Conservation (phyloP, 352 stramenopile species). For the Phytopythium ostracodes region DNA sequence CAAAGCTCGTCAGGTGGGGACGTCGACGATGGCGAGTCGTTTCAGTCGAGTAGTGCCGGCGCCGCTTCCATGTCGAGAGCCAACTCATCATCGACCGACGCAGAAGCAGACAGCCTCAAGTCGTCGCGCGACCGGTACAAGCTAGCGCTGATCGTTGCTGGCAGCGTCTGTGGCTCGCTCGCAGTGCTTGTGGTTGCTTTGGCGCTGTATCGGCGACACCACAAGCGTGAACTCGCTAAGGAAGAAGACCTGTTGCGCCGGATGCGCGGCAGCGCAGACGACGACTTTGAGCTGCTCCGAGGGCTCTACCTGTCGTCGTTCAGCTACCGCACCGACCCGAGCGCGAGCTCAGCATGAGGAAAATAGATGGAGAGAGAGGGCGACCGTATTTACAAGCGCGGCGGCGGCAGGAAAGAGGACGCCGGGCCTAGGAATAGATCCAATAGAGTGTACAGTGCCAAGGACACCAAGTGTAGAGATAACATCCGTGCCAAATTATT, state of each 20-base stretch:
- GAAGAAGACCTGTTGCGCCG: constrained; percentile 32
- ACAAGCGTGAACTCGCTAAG: constrained; percentile 19
- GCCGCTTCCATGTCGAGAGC: constrained; percentile 11
- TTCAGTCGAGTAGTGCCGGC: constrained; percentile 11
- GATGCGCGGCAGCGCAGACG: constrained; percentile 34
- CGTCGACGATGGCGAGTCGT: constrained; percentile 7
- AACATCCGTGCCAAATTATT: neutral
- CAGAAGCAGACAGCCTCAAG: constrained; percentile 16
- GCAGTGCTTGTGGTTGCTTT: constrained; percentile 7
- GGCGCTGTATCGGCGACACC: constrained; percentile 11
- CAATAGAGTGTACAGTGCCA: constrained; percentile 4
- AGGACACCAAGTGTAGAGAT: neutral
- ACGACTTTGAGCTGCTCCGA: constrained; percentile 39
- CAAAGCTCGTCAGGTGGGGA: constrained; percentile 2
- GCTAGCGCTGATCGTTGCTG: constrained; percentile 28
- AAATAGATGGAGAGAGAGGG: neutral
- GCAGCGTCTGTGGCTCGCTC: constrained; percentile 14
- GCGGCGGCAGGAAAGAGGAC: neutral
- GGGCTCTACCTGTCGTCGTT: constrained; percentile 40
- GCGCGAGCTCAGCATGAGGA: neutral
- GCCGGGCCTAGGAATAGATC: neutral
- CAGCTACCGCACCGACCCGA: constrained; percentile 16
- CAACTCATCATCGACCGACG: constrained; percentile 12
- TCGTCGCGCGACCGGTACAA: constrained; percentile 21
- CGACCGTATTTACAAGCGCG: neutral